Percentiles rank a stretch among this genome's conserved stretches.
phyloP scores from a whole-genome alignment of 108 stramenopile species.

The Fistulifera pelliculosa region DNA sequence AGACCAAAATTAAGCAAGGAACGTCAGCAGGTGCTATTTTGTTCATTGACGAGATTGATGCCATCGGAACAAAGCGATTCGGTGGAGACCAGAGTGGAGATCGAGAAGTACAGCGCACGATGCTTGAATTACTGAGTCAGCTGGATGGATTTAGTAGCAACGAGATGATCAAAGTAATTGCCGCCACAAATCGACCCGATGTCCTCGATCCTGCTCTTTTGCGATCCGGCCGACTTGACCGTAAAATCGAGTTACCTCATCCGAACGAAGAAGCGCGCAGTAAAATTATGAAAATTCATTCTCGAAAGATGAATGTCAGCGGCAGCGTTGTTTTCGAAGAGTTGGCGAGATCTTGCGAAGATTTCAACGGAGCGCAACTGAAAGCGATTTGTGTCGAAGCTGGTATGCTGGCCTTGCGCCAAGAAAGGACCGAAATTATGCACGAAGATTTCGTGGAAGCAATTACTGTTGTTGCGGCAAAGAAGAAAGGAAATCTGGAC shows the following conservation, averaged over 20 bases:
- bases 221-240: slow-evolving; percentile 93
- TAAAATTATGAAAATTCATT: slow-evolving; percentile 92
- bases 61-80: slow-evolving; percentile 98
- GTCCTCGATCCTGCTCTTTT: slow-evolving; percentile 97
- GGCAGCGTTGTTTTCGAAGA: slow-evolving; percentile 93
- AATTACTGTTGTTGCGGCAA: slow-evolving; percentile 94
- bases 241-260: slow-evolving; percentile 99
- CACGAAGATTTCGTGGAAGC: slow-evolving; percentile 96
- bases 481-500: slow-evolving; percentile 96
- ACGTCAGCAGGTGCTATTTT: slow-evolving; percentile 59
- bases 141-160: slow-evolving; percentile 95
- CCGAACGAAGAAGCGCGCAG: slow-evolving; percentile 93
- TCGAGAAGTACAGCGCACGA: slow-evolving; percentile 98
- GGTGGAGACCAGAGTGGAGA: slow-evolving; percentile 98
- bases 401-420: slow-evolving; percentile 94
- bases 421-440: slow-evolving; percentile 33
- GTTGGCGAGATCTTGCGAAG: slow-evolving; percentile 90
- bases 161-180: slow-evolving; percentile 99
- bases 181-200: slow-evolving; percentile 97
- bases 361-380: slow-evolving; percentile 97
- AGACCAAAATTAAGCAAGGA: slow-evolving; percentile 85
- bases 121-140: slow-evolving; percentile 98
- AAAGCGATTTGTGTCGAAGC: slow-evolving; percentile 99
- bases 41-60: slow-evolving; percentile 99
- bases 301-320: slow-evolving; percentile 86